Evolutionary conservation across 2,329 filamentous ascomycete species (phyloP), one percentile per base, ranked within the genome.

Genomic region (Sphaerulina musiva): DNA sequence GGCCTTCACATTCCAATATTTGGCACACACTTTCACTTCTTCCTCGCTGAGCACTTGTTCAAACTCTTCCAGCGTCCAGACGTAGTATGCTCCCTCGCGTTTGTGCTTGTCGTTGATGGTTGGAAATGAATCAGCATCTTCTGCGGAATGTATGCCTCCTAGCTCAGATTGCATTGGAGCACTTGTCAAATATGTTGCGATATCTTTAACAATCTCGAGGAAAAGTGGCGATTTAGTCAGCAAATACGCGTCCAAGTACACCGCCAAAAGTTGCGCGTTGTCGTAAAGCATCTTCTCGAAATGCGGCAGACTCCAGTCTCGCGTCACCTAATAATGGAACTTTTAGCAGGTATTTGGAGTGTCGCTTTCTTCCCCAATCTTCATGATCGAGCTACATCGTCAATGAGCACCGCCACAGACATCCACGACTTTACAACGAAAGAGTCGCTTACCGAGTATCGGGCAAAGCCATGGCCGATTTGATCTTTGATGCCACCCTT

Each of bases 201-300:
- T 79, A 67, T 95, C 89, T 60, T 89, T 80, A 2, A 93, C 85
- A 1, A 86, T 83, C 42, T 87, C 84, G 10, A 89, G 79, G 55
- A 95, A 83, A 63, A 95, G 87, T 4, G 81, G 78, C 9, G 85
- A 79, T 47, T 79, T 78, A 0, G 80, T 83, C 26, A 84, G 73
- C 11, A 89, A 78, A 77, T 91, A 97, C 0, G 88, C 91, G 65
- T 96, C 90, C 6, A 95, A 78, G 64, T 93, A 97, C 6, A 93
- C 78, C 23, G 85, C 80, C 2, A 98, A 74, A 1, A 97, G 78
- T 62, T 96, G 85, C 0, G 88, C 85, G 65, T 98, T 95, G 67
- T 97, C 93, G 51, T 89, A 90, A 8, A 96, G 80, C 80, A 97
- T 90, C 75, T 97, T 97, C 74, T 98, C 93, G 64, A 97, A 98